Evolutionary conservation across 2,329 filamentous ascomycete species (phyloP).

Genomic region (Cyanodermella asteris): DNA sequence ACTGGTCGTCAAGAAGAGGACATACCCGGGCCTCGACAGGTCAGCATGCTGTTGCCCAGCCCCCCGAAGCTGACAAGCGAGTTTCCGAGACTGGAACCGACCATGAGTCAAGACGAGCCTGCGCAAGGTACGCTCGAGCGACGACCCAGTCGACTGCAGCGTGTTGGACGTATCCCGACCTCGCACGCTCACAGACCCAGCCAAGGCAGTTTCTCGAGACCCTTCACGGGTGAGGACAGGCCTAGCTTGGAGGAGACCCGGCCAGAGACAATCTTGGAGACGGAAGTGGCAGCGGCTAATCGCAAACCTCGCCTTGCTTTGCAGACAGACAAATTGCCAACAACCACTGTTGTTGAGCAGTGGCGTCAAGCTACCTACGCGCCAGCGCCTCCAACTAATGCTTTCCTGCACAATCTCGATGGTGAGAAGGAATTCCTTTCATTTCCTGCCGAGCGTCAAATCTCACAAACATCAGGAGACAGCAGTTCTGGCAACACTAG

Average conservation of each 20-base stretch:
- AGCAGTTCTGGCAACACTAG: slow-evolving; percentile 41
- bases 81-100: slow-evolving; percentile 11
- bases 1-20: too few relatives aligned
- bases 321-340: too few relatives aligned
- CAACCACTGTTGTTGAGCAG: too few relatives aligned
- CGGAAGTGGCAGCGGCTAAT: too few relatives aligned
- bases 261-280: too few relatives aligned
- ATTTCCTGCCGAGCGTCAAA: slow-evolving; percentile 51
- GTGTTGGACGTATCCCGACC: slow-evolving; percentile 78
- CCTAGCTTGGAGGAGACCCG: too few relatives aligned
- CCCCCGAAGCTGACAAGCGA: slow-evolving; percentile 17
- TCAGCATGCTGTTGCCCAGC: slow-evolving; percentile 17
- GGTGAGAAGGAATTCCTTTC: slow-evolving; percentile 42
- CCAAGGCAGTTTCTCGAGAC: too few relatives aligned
- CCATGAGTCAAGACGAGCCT: slow-evolving; percentile 8
- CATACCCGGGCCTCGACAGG: too few relatives aligned
- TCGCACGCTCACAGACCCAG: too few relatives aligned
- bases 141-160: slow-evolving; percentile 45
- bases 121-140: slow-evolving; percentile 12
- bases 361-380: slow-evolving; percentile 15
- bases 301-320: too few relatives aligned
- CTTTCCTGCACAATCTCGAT: slow-evolving; percentile 18
- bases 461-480: too few relatives aligned
- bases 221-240: too few relatives aligned
- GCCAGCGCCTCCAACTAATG: slow-evolving; percentile 12